A percentile compares a stretch with the other conserved stretches of the same genome.
Evolutionary conservation across 306 rosid species (phyloP).

Genomic region (Ormosia emarginata): DNA sequence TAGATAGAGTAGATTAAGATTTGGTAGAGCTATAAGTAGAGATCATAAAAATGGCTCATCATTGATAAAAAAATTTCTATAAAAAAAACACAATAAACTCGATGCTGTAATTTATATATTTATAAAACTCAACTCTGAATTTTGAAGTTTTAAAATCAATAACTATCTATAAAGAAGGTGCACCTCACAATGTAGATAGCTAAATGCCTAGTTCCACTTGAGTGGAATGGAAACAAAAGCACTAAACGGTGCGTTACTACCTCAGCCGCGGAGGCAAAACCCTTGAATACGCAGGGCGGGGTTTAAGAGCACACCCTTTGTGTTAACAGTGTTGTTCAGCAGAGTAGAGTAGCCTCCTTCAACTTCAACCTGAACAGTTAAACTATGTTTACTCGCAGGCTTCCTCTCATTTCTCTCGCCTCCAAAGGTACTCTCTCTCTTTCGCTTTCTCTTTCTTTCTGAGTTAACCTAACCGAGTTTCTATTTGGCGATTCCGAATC

Average conservation of each 20-base stretch:
- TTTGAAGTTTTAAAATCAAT: too few species aligned
- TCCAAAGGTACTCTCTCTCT: conserved; percentile 43
- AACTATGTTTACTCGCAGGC: conserved; percentile 24
- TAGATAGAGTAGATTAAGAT: too few species aligned
- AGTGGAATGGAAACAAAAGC: neutral
- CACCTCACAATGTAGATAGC: too few species aligned
- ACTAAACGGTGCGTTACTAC: neutral
- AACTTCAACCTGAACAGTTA: neutral
- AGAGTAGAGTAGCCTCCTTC: neutral
- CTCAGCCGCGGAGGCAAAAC: too few species aligned
- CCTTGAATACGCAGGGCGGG: conserved; percentile 10
- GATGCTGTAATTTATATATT: too few species aligned
- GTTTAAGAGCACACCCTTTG: conserved; percentile 16
- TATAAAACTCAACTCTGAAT: too few species aligned
- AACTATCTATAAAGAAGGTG: too few species aligned
- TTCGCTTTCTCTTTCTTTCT: neutral
- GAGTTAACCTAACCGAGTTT: conserved; percentile 3
- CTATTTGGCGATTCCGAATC: conserved; percentile 41
- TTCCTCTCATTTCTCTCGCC: conserved; percentile 21
- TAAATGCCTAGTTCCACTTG: too few species aligned
- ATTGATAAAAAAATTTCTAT: too few species aligned
- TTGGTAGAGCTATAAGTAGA: too few species aligned
- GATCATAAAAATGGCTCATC: too few species aligned
- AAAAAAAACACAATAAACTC: too few species aligned
- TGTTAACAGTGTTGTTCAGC: neutral